Evolutionary conservation across 148 eudicot genomes (phyloP).

Genomic region (Chenopodium formosanum): DNA sequence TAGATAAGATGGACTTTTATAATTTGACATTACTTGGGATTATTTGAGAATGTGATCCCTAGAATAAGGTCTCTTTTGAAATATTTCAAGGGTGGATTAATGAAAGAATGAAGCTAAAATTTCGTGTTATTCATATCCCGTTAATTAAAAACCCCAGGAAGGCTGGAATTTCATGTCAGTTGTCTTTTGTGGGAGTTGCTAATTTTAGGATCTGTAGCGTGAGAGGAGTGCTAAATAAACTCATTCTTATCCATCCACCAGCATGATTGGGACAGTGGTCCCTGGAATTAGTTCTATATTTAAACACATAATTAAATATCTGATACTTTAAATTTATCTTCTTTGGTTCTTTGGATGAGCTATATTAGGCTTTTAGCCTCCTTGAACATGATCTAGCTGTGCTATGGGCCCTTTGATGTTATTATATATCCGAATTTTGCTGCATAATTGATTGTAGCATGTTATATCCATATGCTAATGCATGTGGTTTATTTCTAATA

Average conservation of each 20-base stretch:
- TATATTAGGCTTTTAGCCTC: not conserved
- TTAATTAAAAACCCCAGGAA: no score
- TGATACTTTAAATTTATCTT: not conserved
- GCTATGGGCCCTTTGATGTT: conserved; percentile 16
- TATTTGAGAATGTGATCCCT: not conserved
- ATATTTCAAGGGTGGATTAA: not conserved
- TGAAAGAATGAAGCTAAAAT: no score
- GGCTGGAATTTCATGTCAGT: not conserved
- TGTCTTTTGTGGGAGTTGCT: not conserved
- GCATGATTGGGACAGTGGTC: conserved; percentile 5
- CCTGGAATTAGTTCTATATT: not conserved
- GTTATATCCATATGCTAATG: conserved; percentile 14
- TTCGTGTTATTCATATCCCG: no score
- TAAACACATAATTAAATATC: not conserved
- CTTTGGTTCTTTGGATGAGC: not conserved
- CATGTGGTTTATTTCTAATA: not conserved
- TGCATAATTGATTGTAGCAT: conserved; percentile 4
- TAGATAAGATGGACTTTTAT: no score
- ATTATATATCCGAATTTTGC: not conserved
- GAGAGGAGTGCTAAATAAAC: not conserved
- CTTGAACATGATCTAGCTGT: conserved; percentile 12
- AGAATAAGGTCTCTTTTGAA: not conserved
- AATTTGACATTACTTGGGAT: not conserved
- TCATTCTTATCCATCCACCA: conserved; percentile 28
- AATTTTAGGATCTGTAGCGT: not conserved